phyloP scores from a whole-genome alignment of 2,329 filamentous ascomycete genomes.

The Ilyonectria robusta region DNA sequence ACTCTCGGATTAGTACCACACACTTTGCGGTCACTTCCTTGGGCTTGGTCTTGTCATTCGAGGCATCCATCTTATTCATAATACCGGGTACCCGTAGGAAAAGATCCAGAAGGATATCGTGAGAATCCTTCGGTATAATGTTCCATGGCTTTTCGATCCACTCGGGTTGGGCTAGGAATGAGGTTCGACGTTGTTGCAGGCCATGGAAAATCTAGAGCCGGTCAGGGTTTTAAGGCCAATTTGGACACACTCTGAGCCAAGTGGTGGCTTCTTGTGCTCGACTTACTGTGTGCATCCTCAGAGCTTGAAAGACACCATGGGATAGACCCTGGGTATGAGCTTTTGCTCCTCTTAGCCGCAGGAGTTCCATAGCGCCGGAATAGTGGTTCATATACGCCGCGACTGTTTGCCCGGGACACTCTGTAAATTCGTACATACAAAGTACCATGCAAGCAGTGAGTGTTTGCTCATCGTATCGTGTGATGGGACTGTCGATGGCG shows the following conservation, averaged over 20 bases:
- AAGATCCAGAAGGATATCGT: slow-evolving; percentile 24
- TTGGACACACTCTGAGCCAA: not conserved
- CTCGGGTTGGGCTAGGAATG: slow-evolving; percentile 19
- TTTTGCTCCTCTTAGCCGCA: slow-evolving; percentile 11
- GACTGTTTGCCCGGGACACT: slow-evolving; percentile 11
- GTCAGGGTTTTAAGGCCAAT: not conserved
- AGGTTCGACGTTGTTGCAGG: slow-evolving; percentile 14
- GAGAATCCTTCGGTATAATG: not conserved
- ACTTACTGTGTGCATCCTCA: slow-evolving; percentile 29
- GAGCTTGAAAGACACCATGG: slow-evolving; percentile 19
- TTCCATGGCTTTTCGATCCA: slow-evolving; percentile 26
- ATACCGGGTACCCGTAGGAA: slow-evolving; percentile 10
- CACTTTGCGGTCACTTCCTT: not conserved
- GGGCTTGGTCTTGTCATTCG: not conserved
- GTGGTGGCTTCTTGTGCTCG: not conserved
- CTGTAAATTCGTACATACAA: slow-evolving; percentile 27
- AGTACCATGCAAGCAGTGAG: slow-evolving; percentile 24
- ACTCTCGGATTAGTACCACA: not conserved
- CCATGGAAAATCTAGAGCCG: slow-evolving; percentile 17
- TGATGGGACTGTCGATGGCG: slow-evolving; percentile 13
- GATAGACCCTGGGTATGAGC: slow-evolving; percentile 15
- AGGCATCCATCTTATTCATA: slow-evolving; percentile 6
- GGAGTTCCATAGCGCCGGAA: slow-evolving; percentile 21
- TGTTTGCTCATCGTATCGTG: slow-evolving; percentile 15
- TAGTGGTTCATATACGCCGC: slow-evolving; percentile 26